These are phyloP conservation scores for Salix arbutifolia DNA, from an alignment of 345 rosid species.

Conservation along the genomic window DNA sequence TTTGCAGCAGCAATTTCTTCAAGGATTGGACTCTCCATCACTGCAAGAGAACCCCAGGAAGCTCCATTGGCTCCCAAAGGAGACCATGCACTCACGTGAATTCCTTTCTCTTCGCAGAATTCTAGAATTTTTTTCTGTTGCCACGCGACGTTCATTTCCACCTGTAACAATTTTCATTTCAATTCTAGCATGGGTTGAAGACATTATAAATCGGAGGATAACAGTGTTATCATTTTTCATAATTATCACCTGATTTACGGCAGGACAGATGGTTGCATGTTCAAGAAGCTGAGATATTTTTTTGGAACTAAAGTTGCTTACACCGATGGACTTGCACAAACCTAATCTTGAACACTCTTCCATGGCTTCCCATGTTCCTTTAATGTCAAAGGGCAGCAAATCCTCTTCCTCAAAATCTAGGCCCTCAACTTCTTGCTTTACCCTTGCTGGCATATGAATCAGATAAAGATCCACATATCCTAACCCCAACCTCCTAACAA, in stretches of 20 bases:
- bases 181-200: not conserved
- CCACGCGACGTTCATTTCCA: slow-evolving; percentile 38
- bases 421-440: slow-evolving; percentile 10
- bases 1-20: slow-evolving; percentile 29
- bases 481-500: slow-evolving; percentile 31
- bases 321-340: slow-evolving; percentile 36
- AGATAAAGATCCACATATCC: slow-evolving; percentile 41
- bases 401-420: not conserved
- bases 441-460: slow-evolving; percentile 37
- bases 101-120: slow-evolving; percentile 24
- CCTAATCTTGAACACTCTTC: slow-evolving; percentile 38
- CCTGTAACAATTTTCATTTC: slow-evolving; percentile 10
- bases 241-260: slow-evolving; percentile 34
- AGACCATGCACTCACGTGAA: slow-evolving; percentile 32
- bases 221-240: not conserved
- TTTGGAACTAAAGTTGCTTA: slow-evolving; percentile 34
- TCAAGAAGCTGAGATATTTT: slow-evolving; percentile 33
- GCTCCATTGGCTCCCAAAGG: slow-evolving; percentile 37
- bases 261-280: slow-evolving; percentile 29
- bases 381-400: slow-evolving; percentile 16
- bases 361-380: slow-evolving; percentile 27
- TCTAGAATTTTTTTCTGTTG: slow-evolving; percentile 31
- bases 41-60: slow-evolving; percentile 27
- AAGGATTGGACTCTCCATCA: slow-evolving; percentile 28
- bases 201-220: not conserved